These are phyloP conservation scores for Curvularia verruculosa DNA, from an alignment of 2,329 filamentous ascomycete genomes.

Conservation along the genomic window DNA sequence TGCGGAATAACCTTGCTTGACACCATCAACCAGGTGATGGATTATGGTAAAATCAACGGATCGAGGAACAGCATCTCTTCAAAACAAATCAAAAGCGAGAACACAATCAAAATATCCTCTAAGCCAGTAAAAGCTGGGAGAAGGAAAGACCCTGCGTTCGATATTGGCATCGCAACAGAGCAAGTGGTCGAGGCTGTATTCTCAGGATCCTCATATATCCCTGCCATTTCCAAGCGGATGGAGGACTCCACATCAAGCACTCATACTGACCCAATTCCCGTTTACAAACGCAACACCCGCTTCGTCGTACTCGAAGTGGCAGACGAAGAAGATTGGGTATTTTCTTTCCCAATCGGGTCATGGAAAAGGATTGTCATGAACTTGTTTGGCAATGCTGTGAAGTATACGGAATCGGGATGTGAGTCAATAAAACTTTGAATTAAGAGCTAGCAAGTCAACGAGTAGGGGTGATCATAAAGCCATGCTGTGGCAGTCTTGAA, in stretches of 20 bases:
- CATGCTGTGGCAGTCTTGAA: neutral
- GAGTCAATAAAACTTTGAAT: neutral
- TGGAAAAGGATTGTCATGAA: conserved; percentile 49
- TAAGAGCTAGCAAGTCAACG: neutral
- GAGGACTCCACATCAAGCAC: conserved; percentile 14
- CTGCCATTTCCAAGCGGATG: conserved; percentile 16
- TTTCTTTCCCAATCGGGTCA: conserved; percentile 47
- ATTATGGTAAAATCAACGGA: conserved; percentile 38
- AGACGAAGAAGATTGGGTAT: conserved; percentile 49
- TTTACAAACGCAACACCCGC: conserved; percentile 24
- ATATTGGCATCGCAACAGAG: conserved; percentile 28
- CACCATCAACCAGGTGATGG: conserved; percentile 45
- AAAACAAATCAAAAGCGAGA: conserved; percentile 35
- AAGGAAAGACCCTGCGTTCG: conserved; percentile 26
- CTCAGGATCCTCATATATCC: conserved; percentile 43
- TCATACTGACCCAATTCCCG: neutral
- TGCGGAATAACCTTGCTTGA: conserved; percentile 60
- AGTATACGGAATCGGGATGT: conserved; percentile 42
- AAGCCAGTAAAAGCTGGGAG: conserved; percentile 38
- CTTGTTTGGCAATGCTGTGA: conserved; percentile 47
- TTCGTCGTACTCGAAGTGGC: conserved; percentile 38
- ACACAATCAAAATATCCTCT: conserved; percentile 36
- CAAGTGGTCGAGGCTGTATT: conserved; percentile 37
- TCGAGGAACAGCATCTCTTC: conserved; percentile 47
- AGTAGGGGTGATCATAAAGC: neutral